Percentiles rank a stretch among this genome's conserved stretches.
Conservation (phyloP, 495 filamentous ascomycete genomes). For the Hypomontagnella submonticulosa region DNA sequence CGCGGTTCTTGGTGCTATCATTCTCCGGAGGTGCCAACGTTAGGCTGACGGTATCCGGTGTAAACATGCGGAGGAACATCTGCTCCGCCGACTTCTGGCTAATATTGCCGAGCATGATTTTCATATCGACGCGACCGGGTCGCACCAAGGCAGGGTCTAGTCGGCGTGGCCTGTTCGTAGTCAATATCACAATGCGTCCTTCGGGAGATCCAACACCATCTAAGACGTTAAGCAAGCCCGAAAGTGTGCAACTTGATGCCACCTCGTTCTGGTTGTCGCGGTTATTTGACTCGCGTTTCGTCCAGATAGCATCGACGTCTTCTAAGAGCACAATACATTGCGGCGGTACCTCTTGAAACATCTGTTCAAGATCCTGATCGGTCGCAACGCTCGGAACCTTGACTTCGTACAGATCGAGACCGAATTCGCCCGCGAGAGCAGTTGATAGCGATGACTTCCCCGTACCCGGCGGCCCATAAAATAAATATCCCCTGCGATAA, state of each 20-base stretch:
- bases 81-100: constrained; percentile 54
- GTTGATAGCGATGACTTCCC: constrained; percentile 73
- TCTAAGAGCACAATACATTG: constrained; percentile 74
- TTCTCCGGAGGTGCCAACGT: constrained; percentile 15
- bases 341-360: constrained; percentile 68
- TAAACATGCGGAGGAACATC: constrained; percentile 64
- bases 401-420: constrained; percentile 71
- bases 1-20: constrained; percentile 18
- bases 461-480: constrained; percentile 74
- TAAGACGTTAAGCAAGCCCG: constrained; percentile 75
- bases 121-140: constrained; percentile 75
- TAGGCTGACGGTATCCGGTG: constrained; percentile 32
- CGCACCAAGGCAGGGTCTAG: constrained; percentile 75
- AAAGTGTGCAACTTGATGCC: constrained; percentile 61
- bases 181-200: constrained; percentile 80
- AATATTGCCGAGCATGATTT: constrained; percentile 67
- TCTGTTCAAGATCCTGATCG: constrained; percentile 61
- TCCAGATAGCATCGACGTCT: constrained; percentile 72
- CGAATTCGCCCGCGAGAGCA: constrained; percentile 71
- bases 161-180: constrained; percentile 74
- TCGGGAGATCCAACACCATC: constrained; percentile 77
- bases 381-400: constrained; percentile 63
- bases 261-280: constrained; percentile 43
- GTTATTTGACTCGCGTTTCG: constrained; percentile 51
- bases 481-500: constrained; percentile 71